These are phyloP conservation scores for Suillus alpinus DNA, from an alignment of 768 basidiomycete genomes.

Conservation along the genomic window DNA sequence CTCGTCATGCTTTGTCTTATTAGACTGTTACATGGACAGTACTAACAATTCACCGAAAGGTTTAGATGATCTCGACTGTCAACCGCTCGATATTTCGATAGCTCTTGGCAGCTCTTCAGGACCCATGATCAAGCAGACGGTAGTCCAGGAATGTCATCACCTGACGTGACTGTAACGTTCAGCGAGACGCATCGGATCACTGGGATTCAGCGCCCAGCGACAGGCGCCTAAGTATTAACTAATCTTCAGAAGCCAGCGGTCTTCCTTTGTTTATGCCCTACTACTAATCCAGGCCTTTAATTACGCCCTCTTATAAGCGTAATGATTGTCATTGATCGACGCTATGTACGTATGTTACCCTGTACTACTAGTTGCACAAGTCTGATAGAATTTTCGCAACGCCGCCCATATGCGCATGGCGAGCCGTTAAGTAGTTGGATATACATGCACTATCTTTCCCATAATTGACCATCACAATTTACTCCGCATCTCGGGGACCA, in stretches of 20 bases:
- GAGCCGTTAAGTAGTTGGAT: neutral
- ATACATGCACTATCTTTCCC: neutral
- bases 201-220: neutral
- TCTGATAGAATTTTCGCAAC: neutral
- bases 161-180: neutral
- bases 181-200: neutral
- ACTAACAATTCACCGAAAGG: neutral
- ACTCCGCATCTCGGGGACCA: slow-evolving; percentile 53
- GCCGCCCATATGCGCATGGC: neutral
- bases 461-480: slow-evolving; percentile 13
- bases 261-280: neutral
- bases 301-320: neutral
- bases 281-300: neutral
- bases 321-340: neutral
- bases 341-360: too few relatives aligned
- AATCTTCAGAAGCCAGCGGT: neutral
- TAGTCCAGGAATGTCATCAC: neutral
- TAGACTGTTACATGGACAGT: neutral
- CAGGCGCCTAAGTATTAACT: neutral
- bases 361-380: too few relatives aligned
- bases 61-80: neutral
- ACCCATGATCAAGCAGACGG: neutral
- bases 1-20: neutral
- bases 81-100: neutral
- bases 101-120: too few relatives aligned